Evolutionary conservation across 2,329 filamentous ascomycete species (phyloP), one percentile per base, ranked within the genome.

Genomic region (Cercospora beticola): DNA sequence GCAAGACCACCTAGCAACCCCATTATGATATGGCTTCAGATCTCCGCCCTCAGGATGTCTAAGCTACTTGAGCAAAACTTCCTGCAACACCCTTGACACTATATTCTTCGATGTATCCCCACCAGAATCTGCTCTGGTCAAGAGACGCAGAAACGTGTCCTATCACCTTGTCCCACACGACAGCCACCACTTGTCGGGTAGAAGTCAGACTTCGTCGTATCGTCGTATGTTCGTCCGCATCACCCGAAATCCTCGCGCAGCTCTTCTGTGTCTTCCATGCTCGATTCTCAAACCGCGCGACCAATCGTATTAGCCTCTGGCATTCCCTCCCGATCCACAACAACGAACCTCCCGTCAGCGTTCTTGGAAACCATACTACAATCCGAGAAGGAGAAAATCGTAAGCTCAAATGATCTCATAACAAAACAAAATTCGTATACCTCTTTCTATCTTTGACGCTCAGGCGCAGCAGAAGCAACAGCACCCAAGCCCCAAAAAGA

Each of bases 301-400:
- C 49, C 49, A 9, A 56, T 56, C 49, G 5, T 8, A 56, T n/a
- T 56, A 14, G 49, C 12, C 23, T 56, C 49, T 6, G 49, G 49
- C 6, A 56, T 1, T 9, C 12, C 12, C 2, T 54, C 23, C 23
- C 49, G 49, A 28, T 56, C 49, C 49, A 56, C 49, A 26, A 56
- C 49, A n/a, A 56, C 49, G 49, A 56, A 56, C 10, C 49, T 56
- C 26, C 49, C 49, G 6, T 23, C 23, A 16, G 49, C 49, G 49
- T 56, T 56, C 16, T 56, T 56, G 23, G 49, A 56, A 56, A 56
- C 49, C 23, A 56, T 56, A 56, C 49, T 56, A 56, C 49, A 56
- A 56, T 56, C 16, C 49, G 6, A 14, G 8, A 9, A n/a, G n/a
- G 8, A 56, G 21, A 28, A 28, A 56, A 9, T 30, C 49, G 49